Evolutionary conservation across 208 protist species (phyloP).

Genomic region (Leishmania arabica): DNA sequence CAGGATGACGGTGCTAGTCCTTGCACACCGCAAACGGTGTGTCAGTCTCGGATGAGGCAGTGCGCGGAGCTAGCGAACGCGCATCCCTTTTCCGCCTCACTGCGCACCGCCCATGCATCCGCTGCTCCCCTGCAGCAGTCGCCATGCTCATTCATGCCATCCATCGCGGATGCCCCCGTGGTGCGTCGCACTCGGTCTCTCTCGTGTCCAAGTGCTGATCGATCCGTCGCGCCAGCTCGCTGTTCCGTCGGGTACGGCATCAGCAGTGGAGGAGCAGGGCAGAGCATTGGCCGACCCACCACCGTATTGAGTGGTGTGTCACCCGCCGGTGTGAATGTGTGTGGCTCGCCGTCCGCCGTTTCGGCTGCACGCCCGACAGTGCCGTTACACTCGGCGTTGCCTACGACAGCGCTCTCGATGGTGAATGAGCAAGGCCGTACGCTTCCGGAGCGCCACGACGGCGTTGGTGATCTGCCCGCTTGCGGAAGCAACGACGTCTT

Average conservation of each 20-base stretch:
- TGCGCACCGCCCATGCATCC: not conserved
- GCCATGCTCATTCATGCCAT: conserved; percentile 11
- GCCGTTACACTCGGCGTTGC: not conserved
- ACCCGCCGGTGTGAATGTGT: not conserved
- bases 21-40: conserved; percentile 13
- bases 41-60: not conserved
- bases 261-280: not conserved
- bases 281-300: conserved; percentile 13
- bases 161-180: not conserved
- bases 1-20: not conserved
- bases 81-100: not conserved
- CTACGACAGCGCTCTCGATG: not conserved
- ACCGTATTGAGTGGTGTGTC: not conserved
- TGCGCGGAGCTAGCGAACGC: too few relatives aligned
- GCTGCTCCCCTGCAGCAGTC: not conserved
- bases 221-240: conserved; percentile 40
- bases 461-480: not conserved
- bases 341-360: not conserved
- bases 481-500: too few relatives aligned
- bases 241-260: conserved; percentile 16
- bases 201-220: conserved; percentile 22
- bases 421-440: not conserved
- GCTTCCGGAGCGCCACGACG: not conserved
- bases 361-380: not conserved
- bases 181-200: conserved; percentile 11